Evolutionary conservation across 768 basidiomycete genomes (phyloP), one percentile per base, ranked within the genome.

Genomic region (Clitopilus hobsonii): DNA sequence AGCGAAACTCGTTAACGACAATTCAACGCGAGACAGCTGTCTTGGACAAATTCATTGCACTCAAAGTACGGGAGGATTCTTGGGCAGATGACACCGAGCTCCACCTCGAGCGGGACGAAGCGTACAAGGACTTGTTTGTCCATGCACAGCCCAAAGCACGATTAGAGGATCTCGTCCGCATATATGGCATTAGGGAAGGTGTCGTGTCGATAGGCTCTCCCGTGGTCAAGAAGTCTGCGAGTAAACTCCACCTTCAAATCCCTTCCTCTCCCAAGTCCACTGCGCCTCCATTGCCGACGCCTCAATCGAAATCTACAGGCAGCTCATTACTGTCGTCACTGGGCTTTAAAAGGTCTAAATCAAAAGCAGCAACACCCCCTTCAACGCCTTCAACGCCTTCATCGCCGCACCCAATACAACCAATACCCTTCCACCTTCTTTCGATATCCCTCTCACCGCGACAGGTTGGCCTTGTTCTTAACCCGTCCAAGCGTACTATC

Each of bases 51-150:
- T 92, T 89, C 75, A 87, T 94, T 49, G 82, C 84, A 2, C 79
- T 93, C 63, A 89, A 88, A 69, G 86, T 89, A 52, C 83, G 81
- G 20, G 86, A 92, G 64, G 91, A 93, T 68, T 78, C 91, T 41
- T 85, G 86, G 75, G 72, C 77, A 36, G 89, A 91, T 68, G 87
- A 90, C 49, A 77, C 80, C 1, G 82, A 84, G 64, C 76, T 92
- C 22, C 89, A 93, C 60, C 80, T 90, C 48, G 86, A 86, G 61
- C 76, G 85, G 11, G 84, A 86, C 53, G 89, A 91, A 65, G 77
- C 80, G 8, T 92, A 88, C 74, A 84, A 83, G 56, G 91, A 92
- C 61, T 70, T 93, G 23, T 92, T 93, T 65, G 87, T 88, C 58
- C 78, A 88, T 52, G 78, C 74, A 60, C 88, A 93, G 69, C 91